A percentile compares a stretch with the other conserved stretches of the same genome.
Evolutionary conservation across 192 early-diverging fungal species (phyloP).

Genomic region (Geranomyces variabilis): DNA sequence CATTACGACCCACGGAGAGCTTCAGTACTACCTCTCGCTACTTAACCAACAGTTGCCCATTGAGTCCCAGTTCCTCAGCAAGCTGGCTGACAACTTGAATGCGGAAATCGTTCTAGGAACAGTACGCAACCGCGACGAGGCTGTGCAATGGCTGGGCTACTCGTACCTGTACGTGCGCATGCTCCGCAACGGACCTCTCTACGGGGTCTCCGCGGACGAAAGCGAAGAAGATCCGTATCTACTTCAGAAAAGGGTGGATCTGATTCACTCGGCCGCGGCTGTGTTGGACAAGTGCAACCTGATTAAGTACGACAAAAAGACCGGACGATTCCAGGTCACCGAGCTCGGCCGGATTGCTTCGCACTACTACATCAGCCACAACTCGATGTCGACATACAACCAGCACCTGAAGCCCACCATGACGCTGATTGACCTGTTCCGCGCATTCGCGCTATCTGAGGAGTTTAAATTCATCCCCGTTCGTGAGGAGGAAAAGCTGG

Average conservation of each 20-base stretch:
- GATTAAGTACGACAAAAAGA: constrained; percentile 93
- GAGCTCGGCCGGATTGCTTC: constrained; percentile 95
- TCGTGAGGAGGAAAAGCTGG: constrained; percentile 91
- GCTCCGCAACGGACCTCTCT: constrained; percentile 86
- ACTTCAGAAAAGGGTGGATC: constrained; percentile 82
- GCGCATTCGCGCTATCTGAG: constrained; percentile 84
- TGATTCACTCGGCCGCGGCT: constrained; percentile 85
- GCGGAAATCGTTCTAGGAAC: constrained; percentile 95
- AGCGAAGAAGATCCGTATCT: constrained; percentile 77
- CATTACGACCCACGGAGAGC: constrained; percentile 88
- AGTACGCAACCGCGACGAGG: constrained; percentile 88
- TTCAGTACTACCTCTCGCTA: constrained; percentile 94
- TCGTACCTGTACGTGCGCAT: constrained; percentile 97
- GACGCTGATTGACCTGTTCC: constrained; percentile 86
- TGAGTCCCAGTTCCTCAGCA: constrained; percentile 89
- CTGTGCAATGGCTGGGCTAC: constrained; percentile 94
- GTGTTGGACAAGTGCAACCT: constrained; percentile 88
- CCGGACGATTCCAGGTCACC: constrained; percentile 85
- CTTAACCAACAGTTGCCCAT: constrained; percentile 97
- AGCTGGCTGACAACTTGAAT: constrained; percentile 89
- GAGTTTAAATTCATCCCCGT: constrained; percentile 96
- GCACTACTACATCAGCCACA: constrained; percentile 93
- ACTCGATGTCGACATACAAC: constrained; percentile 92
- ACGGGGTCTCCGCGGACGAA: constrained; percentile 75
- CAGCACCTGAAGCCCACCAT: constrained; percentile 90